Conservation (phyloP, 805 yeast genomes). For the Schizosaccharomyces pombe region DNA sequence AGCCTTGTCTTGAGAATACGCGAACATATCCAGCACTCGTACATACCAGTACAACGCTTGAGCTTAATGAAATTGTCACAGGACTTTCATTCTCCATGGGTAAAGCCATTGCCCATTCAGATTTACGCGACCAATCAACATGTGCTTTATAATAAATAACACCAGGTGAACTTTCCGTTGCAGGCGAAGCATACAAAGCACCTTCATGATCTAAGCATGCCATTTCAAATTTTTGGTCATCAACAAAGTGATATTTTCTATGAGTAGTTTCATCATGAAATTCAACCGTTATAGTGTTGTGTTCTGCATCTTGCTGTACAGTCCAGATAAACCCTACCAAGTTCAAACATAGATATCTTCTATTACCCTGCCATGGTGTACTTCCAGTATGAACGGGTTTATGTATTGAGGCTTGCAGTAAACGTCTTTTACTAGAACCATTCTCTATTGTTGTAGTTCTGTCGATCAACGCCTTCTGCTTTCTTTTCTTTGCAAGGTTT, state of each 20-base stretch:
- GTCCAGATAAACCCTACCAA: slow-evolving; percentile 52
- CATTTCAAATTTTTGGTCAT: slow-evolving; percentile 42
- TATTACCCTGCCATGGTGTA: slow-evolving; percentile 53
- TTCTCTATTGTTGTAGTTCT: neutral
- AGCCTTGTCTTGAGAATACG: slow-evolving; percentile 46
- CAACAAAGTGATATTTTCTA: slow-evolving; percentile 70
- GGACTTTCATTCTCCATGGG: slow-evolving; percentile 25
- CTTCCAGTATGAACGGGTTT: slow-evolving; percentile 65
- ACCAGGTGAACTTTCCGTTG: slow-evolving; percentile 17
- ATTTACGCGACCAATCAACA: slow-evolving; percentile 19
- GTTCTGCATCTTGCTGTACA: slow-evolving; percentile 30
- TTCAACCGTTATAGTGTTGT: slow-evolving; percentile 58
- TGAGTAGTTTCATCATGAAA: slow-evolving; percentile 60
- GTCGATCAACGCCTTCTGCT: neutral
- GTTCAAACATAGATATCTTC: slow-evolving; percentile 21
- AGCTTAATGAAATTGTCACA: slow-evolving; percentile 41
- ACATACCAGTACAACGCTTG: slow-evolving; percentile 38
- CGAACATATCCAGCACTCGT: slow-evolving; percentile 58
- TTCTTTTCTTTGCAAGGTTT: slow-evolving; percentile 6
- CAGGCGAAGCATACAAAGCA: slow-evolving; percentile 32
- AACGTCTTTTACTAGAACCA: neutral
- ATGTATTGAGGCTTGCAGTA: slow-evolving; percentile 6
- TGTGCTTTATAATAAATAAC: slow-evolving; percentile 48
- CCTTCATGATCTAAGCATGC: slow-evolving; percentile 33
- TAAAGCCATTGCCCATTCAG: slow-evolving; percentile 7